Percentiles rank a stretch among this genome's conserved stretches.
phyloP scores from a whole-genome alignment of 352 stramenopile genomes.

The Sclerospora graminicola region DNA sequence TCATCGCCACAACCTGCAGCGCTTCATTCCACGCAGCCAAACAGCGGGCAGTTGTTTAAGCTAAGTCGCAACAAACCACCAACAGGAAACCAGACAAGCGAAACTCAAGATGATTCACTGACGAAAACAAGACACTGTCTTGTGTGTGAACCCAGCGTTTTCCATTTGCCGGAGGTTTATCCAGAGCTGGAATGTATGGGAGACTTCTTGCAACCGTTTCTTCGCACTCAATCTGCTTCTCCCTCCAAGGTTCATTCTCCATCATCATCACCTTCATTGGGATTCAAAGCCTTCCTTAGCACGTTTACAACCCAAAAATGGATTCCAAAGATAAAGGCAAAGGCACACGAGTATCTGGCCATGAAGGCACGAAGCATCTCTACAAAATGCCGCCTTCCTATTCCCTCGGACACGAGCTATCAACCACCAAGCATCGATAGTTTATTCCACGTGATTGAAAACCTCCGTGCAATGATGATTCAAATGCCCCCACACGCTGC shows the following conservation, averaged over 20 bases:
- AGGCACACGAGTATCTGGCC: conserved; percentile 53
- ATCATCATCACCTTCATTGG: conserved; percentile 12
- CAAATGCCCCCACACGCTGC: conserved; percentile 53
- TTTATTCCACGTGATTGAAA: conserved; percentile 56
- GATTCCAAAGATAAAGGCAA: conserved; percentile 63
- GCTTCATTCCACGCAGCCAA: conserved; percentile 14
- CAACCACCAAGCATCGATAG: conserved; percentile 68
- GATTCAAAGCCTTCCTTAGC: conserved; percentile 45
- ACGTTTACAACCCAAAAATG: conserved; percentile 63
- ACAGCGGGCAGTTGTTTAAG: conserved; percentile 37
- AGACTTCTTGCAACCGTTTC: conserved; percentile 3
- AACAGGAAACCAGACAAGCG: conserved; percentile 21
- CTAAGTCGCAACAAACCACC: conserved; percentile 48
- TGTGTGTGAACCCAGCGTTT: conserved; percentile 66
- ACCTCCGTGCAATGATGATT: conserved; percentile 58
- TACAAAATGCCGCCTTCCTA: conserved; percentile 34
- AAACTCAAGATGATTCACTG: conserved; percentile 6
- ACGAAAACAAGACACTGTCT: conserved; percentile 10
- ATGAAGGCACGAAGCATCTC: conserved; percentile 41
- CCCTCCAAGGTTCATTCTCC: no score
- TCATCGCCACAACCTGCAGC: conserved; percentile 10
- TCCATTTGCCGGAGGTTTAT: conserved; percentile 66
- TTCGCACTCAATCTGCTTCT: no score
- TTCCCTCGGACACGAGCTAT: conserved; percentile 66
- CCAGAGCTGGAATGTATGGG: conserved; percentile 53